These are phyloP conservation scores for Trichoderma sp. DNA, from an alignment of 2,329 filamentous ascomycete genomes.

Conservation along the genomic window DNA sequence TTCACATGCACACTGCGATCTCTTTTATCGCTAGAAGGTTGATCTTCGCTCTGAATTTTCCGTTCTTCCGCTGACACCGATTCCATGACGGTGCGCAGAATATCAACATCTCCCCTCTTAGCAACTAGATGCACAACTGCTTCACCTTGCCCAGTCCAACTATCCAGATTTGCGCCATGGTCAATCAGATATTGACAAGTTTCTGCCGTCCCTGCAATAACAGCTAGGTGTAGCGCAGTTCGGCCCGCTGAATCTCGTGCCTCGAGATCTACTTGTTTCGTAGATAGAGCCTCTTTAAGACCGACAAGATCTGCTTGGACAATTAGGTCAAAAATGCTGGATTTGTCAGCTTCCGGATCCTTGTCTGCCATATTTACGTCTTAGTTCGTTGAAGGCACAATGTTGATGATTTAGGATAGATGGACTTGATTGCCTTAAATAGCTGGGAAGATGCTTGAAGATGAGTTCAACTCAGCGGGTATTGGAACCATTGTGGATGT, in stretches of 20 bases:
- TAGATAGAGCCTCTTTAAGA: background rate
- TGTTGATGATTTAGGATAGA: background rate
- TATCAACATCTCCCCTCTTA: background rate
- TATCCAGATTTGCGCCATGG: background rate
- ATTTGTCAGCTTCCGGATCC: background rate
- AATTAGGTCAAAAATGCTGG: background rate
- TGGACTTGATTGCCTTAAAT: background rate
- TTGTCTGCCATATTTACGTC: background rate
- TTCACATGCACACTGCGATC: background rate
- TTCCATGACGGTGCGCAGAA: background rate
- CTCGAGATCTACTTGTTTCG: background rate
- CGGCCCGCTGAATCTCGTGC: background rate
- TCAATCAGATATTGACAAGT: background rate
- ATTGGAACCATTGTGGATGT: background rate
- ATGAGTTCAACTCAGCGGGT: background rate
- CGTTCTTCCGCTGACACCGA: background rate
- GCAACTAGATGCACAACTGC: background rate
- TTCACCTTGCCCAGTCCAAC: slow-evolving; percentile 1
- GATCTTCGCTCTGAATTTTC: background rate
- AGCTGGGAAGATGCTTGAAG: no score
- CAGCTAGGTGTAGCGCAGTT: background rate
- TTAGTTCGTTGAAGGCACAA: background rate
- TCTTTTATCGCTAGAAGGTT: background rate
- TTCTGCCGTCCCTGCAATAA: background rate
- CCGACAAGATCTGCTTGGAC: background rate